Percentiles rank a stretch among this genome's conserved stretches.
phyloP scores from a whole-genome alignment of 352 stramenopile genomes.

The Pythium coloratum region DNA sequence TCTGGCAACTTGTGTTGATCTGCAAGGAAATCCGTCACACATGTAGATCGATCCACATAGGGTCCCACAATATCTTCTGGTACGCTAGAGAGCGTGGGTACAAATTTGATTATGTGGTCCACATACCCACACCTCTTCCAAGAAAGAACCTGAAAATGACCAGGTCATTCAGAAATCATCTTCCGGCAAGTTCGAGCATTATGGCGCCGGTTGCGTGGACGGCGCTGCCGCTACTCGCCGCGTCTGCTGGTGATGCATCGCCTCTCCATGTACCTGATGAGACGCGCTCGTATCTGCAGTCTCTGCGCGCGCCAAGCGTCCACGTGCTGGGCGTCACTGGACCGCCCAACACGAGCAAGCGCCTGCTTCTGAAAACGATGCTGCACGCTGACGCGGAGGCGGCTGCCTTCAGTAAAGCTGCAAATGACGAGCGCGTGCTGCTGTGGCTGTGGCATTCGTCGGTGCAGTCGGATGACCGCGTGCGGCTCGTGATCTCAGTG shows the following conservation, averaged over 20 bases:
- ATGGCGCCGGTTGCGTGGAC: constrained; percentile 31
- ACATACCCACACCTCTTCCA: background rate
- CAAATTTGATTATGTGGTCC: background rate
- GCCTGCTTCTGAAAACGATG: constrained; percentile 48
- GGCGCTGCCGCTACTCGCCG: constrained; percentile 37
- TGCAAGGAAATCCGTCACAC: background rate
- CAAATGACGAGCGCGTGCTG: constrained; percentile 27
- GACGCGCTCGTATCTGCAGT: constrained; percentile 30
- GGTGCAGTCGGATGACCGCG: background rate
- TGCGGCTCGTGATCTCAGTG: constrained; percentile 22
- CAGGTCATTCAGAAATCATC: background rate
- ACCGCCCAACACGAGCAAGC: constrained; percentile 38
- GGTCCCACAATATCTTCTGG: background rate
- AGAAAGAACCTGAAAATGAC: background rate
- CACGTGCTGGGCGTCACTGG: constrained; percentile 50
- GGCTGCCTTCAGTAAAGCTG: constrained; percentile 24
- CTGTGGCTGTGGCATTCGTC: constrained; percentile 47
- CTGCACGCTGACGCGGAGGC: constrained; percentile 30
- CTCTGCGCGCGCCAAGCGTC: constrained; percentile 19
- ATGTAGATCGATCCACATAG: background rate
- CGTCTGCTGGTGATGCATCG: background rate
- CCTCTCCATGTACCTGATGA: constrained; percentile 24
- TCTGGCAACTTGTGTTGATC: background rate
- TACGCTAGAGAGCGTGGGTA: background rate
- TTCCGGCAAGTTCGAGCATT: background rate